These are phyloP conservation scores for Penicillium psychrosexuale DNA, from an alignment of 2,329 filamentous ascomycete species.

Conservation along the genomic window DNA sequence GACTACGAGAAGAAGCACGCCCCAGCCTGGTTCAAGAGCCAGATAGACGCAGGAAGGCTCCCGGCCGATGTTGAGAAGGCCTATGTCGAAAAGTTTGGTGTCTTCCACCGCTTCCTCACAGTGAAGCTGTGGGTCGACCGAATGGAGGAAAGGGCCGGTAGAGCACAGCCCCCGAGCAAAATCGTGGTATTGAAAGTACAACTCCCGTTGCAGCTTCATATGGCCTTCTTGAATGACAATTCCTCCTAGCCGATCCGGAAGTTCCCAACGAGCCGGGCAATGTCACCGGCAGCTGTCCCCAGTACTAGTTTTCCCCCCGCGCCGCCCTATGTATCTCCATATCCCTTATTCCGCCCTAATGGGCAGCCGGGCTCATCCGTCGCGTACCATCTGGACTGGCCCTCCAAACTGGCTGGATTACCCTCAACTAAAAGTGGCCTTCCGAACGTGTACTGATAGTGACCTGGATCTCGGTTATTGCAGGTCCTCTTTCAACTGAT, in stretches of 20 bases:
- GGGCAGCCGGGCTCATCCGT: neutral
- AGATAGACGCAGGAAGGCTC: neutral
- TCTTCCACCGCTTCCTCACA: neutral
- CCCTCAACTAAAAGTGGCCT: neutral
- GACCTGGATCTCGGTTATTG: too few species aligned
- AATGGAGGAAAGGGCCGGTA: neutral
- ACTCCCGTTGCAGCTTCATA: neutral
- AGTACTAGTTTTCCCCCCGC: neutral
- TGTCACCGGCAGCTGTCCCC: neutral
- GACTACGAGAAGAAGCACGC: conserved; percentile 1
- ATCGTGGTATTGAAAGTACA: conserved; percentile 3
- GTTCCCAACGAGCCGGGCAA: neutral
- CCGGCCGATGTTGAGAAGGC: neutral
- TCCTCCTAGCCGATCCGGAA: neutral
- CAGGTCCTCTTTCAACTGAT: neutral
- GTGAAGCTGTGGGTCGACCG: conserved; percentile 1
- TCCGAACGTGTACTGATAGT: neutral
- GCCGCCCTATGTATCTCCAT: neutral
- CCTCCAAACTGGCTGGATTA: neutral
- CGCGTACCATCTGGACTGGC: neutral
- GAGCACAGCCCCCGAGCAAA: neutral
- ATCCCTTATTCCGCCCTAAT: neutral
- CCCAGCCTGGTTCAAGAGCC: neutral
- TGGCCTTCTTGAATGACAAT: conserved; percentile 1
- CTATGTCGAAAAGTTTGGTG: neutral